Evolutionary conservation across 163 green algal species (phyloP), one percentile per base, ranked within the genome.

Genomic region (Volvox carteri): DNA sequence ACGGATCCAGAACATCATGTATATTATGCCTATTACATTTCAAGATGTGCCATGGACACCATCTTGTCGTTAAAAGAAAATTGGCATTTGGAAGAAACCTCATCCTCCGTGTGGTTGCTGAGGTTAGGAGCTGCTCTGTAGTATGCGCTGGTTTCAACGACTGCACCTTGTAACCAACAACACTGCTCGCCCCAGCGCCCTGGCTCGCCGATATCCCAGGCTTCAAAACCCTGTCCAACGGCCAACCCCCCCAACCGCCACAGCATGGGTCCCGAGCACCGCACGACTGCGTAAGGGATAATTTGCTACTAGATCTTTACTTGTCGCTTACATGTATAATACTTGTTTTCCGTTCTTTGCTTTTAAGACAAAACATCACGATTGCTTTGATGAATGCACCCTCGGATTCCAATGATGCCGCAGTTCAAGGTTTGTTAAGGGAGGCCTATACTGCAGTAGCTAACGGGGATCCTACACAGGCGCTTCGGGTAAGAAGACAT

Each of bases 401-500:
- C 18, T 54, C 37, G 33, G 70, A 39, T 52, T 12, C 73, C 16
- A 60, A 21, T 80, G 73, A 80, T 60, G 44, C 44, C 25, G 44
- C 18, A 42, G 41, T 86, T 16, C 42, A 58, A 56, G 8, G 30
- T 35, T 28, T 79, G 9, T n/a, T 88, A 9, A 30, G 33, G 33
- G 81, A 79, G 21, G 81, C 81, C 0, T 58, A 88, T 16, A 14
- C 65, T 19, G 81, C 81, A 2, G 23, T 79, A 4, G 21, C 44
- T 58, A 48, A 23, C 11, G 81, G 81, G 4, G 81, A 88, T 35
- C 67, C 81, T 3, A 60, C 81, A 44, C 23, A 56, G 19, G 81
- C 81, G n/a, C 35, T 88, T 30, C 65, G 81, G 81, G 81, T 87
- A 62, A 65, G 19, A 14, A 9, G 42, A 25, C n/a, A n/a, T n/a